A percentile compares a stretch with the other conserved stretches of the same genome.
Conservation (phyloP, 805 yeast species). For the Pichia nakasei region DNA sequence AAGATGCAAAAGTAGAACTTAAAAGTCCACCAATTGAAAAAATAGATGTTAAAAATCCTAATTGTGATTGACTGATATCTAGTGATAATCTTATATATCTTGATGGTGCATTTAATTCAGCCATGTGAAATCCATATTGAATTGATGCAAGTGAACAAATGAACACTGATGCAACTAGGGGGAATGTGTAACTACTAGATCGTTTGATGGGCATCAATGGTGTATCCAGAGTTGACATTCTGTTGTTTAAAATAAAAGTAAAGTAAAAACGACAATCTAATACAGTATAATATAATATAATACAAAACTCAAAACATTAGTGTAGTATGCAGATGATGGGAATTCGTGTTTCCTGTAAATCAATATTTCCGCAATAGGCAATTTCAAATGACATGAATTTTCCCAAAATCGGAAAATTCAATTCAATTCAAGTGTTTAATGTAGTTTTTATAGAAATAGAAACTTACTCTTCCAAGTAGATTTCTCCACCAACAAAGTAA, state of each 20-base stretch:
- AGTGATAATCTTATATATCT: constrained; percentile 33
- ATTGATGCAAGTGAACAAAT: constrained; percentile 70
- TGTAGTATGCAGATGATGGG: too few relatives aligned
- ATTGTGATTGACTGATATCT: constrained; percentile 32
- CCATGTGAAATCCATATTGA: constrained; percentile 92
- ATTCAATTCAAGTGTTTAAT: too few relatives aligned
- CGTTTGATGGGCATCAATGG: constrained; percentile 4
- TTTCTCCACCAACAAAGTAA: too few relatives aligned
- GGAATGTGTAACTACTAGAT: neutral
- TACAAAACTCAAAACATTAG: too few relatives aligned
- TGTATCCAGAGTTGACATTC: neutral
- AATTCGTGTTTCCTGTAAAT: too few relatives aligned
- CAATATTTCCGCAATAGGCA: neutral
- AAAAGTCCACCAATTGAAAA: constrained; percentile 79
- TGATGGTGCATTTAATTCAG: constrained; percentile 89
- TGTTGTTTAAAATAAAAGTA: too few relatives aligned
- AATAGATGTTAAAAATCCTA: constrained; percentile 69
- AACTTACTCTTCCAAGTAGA: too few relatives aligned
- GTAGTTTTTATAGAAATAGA: too few relatives aligned
- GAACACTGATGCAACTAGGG: constrained; percentile 35
- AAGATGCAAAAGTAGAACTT: constrained; percentile 64
- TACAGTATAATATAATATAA: too few relatives aligned
- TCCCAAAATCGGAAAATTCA: too few relatives aligned
- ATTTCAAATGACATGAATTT: neutral
- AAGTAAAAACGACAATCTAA: too few relatives aligned